phyloP scores from a whole-genome alignment of 2,329 filamentous ascomycete species.

The Colletotrichum siamense region DNA sequence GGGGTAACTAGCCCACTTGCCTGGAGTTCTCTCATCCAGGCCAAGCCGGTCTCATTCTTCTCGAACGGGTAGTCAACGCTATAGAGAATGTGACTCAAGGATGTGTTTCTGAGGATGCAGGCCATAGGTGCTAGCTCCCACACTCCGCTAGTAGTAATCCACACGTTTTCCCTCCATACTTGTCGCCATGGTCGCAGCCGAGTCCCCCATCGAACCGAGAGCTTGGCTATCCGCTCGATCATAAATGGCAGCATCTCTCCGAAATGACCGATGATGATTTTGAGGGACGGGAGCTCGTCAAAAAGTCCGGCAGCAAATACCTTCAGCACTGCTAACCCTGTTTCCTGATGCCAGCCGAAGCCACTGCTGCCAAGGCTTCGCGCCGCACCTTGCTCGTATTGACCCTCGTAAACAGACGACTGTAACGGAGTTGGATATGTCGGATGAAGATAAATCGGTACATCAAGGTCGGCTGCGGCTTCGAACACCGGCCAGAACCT shows the following conservation, averaged over 20 bases:
- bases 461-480: constrained; percentile 61
- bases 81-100: constrained; percentile 57
- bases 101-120: constrained; percentile 47
- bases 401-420: constrained; percentile 27
- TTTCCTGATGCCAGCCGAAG: constrained; percentile 57
- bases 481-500: constrained; percentile 69
- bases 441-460: constrained; percentile 70
- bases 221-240: constrained; percentile 48
- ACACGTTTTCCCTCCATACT: constrained; percentile 62
- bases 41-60: constrained; percentile 50
- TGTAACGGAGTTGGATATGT: constrained; percentile 36
- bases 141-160: constrained; percentile 61
- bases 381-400: constrained; percentile 31
- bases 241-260: constrained; percentile 54
- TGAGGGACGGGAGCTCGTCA: neutral
- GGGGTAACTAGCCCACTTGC: constrained; percentile 53
- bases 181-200: constrained; percentile 44
- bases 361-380: constrained; percentile 42
- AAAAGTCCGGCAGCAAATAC: constrained; percentile 2
- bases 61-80: constrained; percentile 65
- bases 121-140: constrained; percentile 54
- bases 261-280: constrained; percentile 8
- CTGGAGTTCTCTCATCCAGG: constrained; percentile 53
- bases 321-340: constrained; percentile 36
- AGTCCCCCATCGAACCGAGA: constrained; percentile 33